phyloP scores from a whole-genome alignment of 2,329 filamentous ascomycete species.

The Nemania abortiva region DNA sequence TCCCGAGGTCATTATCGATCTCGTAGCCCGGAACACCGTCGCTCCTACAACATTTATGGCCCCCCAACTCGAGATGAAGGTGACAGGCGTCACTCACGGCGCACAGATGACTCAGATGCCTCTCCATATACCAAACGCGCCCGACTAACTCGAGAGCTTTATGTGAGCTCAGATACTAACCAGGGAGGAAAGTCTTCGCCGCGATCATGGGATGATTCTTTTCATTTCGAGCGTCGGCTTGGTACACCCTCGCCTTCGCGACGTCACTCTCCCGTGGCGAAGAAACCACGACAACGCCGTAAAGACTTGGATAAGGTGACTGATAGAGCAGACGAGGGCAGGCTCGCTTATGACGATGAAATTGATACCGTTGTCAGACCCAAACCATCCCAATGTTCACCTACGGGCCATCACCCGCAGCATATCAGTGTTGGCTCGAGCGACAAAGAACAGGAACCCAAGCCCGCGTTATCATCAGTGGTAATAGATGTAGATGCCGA shows the following conservation, averaged over 20 bases:
- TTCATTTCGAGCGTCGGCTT: constrained; percentile 2
- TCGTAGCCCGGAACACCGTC: constrained; percentile 26
- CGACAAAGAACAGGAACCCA: not conserved
- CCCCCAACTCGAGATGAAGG: constrained; percentile 17
- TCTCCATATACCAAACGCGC: constrained; percentile 39
- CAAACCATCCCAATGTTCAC: constrained; percentile 5
- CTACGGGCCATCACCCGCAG: not conserved
- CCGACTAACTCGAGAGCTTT: constrained; percentile 33
- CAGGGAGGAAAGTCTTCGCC: constrained; percentile 8
- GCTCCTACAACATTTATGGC: constrained; percentile 22
- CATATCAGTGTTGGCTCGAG: not conserved
- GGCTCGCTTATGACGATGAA: constrained; percentile 46
- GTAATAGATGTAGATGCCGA: not conserved
- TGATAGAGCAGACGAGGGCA: constrained; percentile 37
- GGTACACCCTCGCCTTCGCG: constrained; percentile 1
- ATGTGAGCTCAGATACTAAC: not conserved
- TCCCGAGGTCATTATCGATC: constrained; percentile 24
- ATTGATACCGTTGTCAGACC: not conserved
- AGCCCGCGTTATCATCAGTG: not conserved
- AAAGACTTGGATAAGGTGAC: constrained; percentile 19
- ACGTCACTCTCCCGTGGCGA: constrained; percentile 9
- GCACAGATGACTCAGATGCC: constrained; percentile 18
- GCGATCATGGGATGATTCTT: constrained; percentile 3
- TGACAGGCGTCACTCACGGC: constrained; percentile 3
- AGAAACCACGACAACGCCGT: constrained; percentile 13